Conservation (phyloP, 2,329 filamentous ascomycete genomes). For the Phialophora expanda region DNA sequence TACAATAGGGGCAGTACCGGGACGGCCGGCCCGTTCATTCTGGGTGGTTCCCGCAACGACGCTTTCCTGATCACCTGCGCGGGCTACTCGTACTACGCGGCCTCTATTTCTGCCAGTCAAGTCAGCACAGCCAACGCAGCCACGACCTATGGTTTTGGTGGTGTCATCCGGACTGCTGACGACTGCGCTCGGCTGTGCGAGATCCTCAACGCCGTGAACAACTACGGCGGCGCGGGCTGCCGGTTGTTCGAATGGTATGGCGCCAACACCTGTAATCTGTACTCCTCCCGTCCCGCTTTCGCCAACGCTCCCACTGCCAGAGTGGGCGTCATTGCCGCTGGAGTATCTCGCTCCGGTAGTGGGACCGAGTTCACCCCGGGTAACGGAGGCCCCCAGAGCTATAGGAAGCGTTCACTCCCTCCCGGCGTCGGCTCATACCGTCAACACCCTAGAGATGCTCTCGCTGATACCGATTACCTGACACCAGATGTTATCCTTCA, state of each 20-base stretch:
- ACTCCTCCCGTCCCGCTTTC: background rate
- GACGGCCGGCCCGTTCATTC: conserved; percentile 9
- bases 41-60: background rate
- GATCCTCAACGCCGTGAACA: background rate
- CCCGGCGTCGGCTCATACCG: conserved; percentile 1
- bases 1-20: conserved; percentile 6
- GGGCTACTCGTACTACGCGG: conserved; percentile 17
- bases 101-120: background rate
- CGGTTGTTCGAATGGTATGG: conserved; percentile 8
- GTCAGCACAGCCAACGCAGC: conserved; percentile 3
- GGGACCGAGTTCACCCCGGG: background rate
- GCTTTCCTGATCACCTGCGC: conserved; percentile 22
- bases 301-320: background rate
- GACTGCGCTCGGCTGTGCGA: conserved; percentile 29
- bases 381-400: conserved; percentile 4
- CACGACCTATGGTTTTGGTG: background rate
- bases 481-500: conserved; percentile 23
- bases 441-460: conserved; percentile 20
- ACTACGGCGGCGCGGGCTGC: background rate
- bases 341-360: conserved; percentile 2
- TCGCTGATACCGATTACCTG: background rate
- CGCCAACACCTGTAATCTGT: background rate
- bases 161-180: conserved; percentile 13
- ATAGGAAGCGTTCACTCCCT: conserved; percentile 27
- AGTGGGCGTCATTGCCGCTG: conserved; percentile 18